Evolutionary conservation across 176 grass and related monocot genomes (phyloP).

Genomic region (Triticum timopheevii): DNA sequence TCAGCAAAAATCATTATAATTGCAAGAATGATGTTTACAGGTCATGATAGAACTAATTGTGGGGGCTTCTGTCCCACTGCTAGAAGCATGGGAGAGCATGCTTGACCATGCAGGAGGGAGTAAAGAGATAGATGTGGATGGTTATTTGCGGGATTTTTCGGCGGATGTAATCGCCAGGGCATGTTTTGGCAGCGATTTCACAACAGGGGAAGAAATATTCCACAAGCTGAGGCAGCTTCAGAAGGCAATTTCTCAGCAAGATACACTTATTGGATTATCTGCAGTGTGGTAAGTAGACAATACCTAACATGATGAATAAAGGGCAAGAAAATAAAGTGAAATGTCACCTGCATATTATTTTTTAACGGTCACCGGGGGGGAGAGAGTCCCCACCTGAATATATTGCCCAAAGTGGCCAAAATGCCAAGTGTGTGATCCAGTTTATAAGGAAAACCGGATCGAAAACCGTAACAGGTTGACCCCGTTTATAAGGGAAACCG

Average conservation of each 20-base stretch:
- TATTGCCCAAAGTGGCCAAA: too few species aligned
- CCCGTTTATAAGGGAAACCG: too few species aligned
- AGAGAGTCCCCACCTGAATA: too few species aligned
- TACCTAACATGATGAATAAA: background rate
- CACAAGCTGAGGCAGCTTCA: constrained; percentile 26
- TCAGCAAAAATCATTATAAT: background rate
- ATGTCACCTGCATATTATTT: background rate
- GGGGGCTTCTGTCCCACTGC: constrained; percentile 44
- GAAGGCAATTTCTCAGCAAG: background rate
- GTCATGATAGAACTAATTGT: constrained; percentile 55
- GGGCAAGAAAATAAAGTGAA: background rate
- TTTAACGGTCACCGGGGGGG: too few species aligned
- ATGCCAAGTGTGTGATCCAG: too few species aligned
- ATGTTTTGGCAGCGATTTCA: constrained; percentile 38
- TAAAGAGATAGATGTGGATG: constrained; percentile 64
- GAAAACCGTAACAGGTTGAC: too few species aligned
- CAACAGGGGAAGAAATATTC: constrained; percentile 23
- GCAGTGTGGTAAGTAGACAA: constrained; percentile 5
- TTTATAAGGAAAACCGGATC: too few species aligned
- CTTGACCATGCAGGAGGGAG: constrained; percentile 31
- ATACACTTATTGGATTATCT: background rate
- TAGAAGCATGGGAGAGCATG: constrained; percentile 55
- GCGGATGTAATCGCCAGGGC: constrained; percentile 57
- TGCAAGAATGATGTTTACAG: constrained; percentile 28
- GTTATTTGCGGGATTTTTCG: constrained; percentile 58